Base-by-base conservation (phyloP, 768 basidiomycete genomes). In the Pulveroboletus ravenelii region DNA sequence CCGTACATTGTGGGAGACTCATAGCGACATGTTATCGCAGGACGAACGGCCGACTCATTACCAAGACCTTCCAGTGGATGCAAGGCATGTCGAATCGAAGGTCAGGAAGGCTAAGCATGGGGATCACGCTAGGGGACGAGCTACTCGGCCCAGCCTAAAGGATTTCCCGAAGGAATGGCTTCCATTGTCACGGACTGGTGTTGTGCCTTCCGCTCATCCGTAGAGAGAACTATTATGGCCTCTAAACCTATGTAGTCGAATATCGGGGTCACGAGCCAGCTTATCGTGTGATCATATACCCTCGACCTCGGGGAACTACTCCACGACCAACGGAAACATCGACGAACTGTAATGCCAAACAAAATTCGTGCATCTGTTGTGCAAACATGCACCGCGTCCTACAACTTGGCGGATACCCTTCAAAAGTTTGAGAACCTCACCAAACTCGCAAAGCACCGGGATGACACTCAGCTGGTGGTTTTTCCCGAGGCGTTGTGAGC, bases 101-200 rank as follows among this genome's bases (percentile, higher is more conserved):
- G 73, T 74, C 40, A 74, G 75, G 58, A 93, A 91, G 69, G 81
- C 82, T 42, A 85, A 81, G 65, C 80, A 78, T 62, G 86, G 86
- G 20, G 87, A 85, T 52, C 82, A 87, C 67, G 72, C 77, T 44
- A 75, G 78, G 49, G 75, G 76, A 57, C 74, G 80, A 55, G 64
- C 74, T 31, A 70, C 78, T 45, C 77, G 81, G 53, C 83, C 89
- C 23, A 79, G 86, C 17, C 72, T 93, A 47, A 74, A 69, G 55
- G 90, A 93, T 63, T 95, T 93, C 66, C 93, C 93, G 9, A 69
- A 78, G 62, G 87, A 87, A 64, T 96, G 93, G 93, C 73, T 94
- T 50, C 84, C 57, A 41, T 50, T 42, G 15, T 23, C 35, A 37
- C 32, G 38, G 43, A 30, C 43, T 29, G 44, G 59, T 43, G 41